Conservation (phyloP, 106 monocot species). For the Chionographis japonica region DNA sequence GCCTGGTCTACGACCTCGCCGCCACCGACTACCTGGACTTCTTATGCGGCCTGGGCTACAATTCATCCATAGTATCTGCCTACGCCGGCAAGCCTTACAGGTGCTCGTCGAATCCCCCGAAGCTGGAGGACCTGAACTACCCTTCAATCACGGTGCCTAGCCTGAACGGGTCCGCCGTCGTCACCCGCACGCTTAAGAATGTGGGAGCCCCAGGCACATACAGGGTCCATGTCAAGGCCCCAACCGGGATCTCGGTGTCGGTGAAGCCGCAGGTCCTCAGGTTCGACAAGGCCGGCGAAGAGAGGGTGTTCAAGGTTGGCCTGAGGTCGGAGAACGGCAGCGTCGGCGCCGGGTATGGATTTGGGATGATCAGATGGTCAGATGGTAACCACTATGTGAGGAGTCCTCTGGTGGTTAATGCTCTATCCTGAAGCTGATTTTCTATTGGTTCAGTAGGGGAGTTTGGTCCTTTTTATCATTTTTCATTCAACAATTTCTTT, state of each 20-base stretch:
- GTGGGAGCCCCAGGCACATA: slow-evolving; percentile 57
- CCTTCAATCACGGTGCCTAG: slow-evolving; percentile 46
- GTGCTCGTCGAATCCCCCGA: slow-evolving; percentile 26
- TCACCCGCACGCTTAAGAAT: slow-evolving; percentile 53
- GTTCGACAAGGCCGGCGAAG: slow-evolving; percentile 40
- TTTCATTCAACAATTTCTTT: too few relatives aligned
- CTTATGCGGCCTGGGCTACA: slow-evolving; percentile 40
- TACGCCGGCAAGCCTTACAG: slow-evolving; percentile 12
- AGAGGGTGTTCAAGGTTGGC: slow-evolving; percentile 38
- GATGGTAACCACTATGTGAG: slow-evolving; percentile 41
- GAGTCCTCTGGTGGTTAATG: slow-evolving; percentile 25
- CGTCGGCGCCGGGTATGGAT: slow-evolving; percentile 21
- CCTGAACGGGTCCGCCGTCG: slow-evolving; percentile 10
- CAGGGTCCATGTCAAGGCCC: slow-evolving; percentile 19
- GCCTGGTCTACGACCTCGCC: slow-evolving; percentile 48
- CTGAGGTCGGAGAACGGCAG: slow-evolving; percentile 7
- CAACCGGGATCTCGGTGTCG: slow-evolving; percentile 22
- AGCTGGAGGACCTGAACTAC: slow-evolving; percentile 54
- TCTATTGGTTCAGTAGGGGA: too few relatives aligned
- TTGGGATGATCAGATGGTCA: slow-evolving; percentile 33
- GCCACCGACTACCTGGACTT: slow-evolving; percentile 38
- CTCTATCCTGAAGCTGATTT: not conserved
- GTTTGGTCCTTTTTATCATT: too few relatives aligned
- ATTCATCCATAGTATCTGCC: slow-evolving; percentile 4
- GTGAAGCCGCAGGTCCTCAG: slow-evolving; percentile 38